phyloP scores from a whole-genome alignment of 2,329 filamentous ascomycete species.

The Microsporum audouinii region DNA sequence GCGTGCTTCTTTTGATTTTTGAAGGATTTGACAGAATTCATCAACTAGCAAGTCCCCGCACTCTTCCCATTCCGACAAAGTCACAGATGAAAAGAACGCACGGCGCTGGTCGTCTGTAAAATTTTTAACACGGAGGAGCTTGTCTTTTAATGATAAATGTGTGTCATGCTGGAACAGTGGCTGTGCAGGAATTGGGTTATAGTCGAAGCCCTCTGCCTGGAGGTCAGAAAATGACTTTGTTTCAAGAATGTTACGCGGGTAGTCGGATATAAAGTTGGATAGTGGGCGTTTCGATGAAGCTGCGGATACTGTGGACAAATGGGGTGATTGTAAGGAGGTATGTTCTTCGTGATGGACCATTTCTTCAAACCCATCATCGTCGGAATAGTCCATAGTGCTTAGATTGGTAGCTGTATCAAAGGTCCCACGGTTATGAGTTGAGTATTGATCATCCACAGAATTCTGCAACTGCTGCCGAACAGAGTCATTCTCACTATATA shows the following conservation, averaged over 20 bases:
- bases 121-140: constrained; percentile 27
- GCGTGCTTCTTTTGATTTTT: constrained; percentile 42
- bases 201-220: constrained; percentile 41
- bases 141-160: constrained; percentile 24
- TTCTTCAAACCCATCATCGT: constrained; percentile 1
- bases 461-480: not conserved
- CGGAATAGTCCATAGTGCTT: constrained; percentile 14
- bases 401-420: constrained; percentile 16
- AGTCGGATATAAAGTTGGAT: constrained; percentile 35
- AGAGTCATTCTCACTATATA: not conserved
- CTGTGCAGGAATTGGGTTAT: constrained; percentile 25
- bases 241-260: constrained; percentile 35
- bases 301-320: constrained; percentile 21
- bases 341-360: constrained; percentile 7
- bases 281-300: constrained; percentile 21
- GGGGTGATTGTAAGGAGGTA: constrained; percentile 7
- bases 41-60: constrained; percentile 51
- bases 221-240: constrained; percentile 40
- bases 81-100: constrained; percentile 42
- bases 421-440: constrained; percentile 7
- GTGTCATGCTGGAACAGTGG: constrained; percentile 16
- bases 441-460: not conserved
- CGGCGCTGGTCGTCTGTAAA: constrained; percentile 33
- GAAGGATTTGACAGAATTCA: constrained; percentile 41
- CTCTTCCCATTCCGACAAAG: constrained; percentile 49